A percentile compares a stretch with the other conserved stretches of the same genome.
phyloP scores from a whole-genome alignment of 2,329 filamentous ascomycete species.

The Tolypocladium cylindrosporum region DNA sequence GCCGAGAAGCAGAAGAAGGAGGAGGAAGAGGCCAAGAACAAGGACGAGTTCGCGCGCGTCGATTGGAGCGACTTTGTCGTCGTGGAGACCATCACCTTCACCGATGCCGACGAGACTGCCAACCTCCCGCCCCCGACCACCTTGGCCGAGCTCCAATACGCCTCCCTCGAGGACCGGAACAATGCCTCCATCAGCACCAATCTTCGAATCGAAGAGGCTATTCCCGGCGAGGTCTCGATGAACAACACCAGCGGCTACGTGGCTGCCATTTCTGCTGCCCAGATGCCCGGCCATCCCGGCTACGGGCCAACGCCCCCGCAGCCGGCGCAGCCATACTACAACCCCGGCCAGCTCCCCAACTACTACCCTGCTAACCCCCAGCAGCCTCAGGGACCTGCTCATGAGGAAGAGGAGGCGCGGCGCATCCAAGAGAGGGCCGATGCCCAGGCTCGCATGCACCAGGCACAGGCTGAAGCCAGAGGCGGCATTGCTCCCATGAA shows the following conservation, averaged over 20 bases:
- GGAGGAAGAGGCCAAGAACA: slow-evolving; percentile 75
- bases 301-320: slow-evolving; percentile 29
- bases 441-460: slow-evolving; percentile 55
- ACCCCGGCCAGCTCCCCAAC: slow-evolving; percentile 25
- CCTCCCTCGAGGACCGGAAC: slow-evolving; percentile 90
- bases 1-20: slow-evolving; percentile 81
- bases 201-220: slow-evolving; percentile 86
- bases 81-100: slow-evolving; percentile 90
- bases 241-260: slow-evolving; percentile 30
- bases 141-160: slow-evolving; percentile 84
- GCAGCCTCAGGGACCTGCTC: slow-evolving; percentile 25
- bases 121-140: slow-evolving; percentile 84
- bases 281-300: slow-evolving; percentile 33
- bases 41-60: slow-evolving; percentile 67
- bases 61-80: slow-evolving; percentile 98
- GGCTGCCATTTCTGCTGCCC: not conserved
- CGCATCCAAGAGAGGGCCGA: slow-evolving; percentile 54
- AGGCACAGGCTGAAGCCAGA: slow-evolving; percentile 69
- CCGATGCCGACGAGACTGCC: slow-evolving; percentile 74
- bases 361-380: slow-evolving; percentile 10
- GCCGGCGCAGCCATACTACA: slow-evolving; percentile 17
- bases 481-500: slow-evolving; percentile 64
- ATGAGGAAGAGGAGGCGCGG: slow-evolving; percentile 53
- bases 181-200: slow-evolving; percentile 75
- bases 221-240: slow-evolving; percentile 57